Conservation (phyloP, 2,329 filamentous ascomycete species). For the Cladosporium cucumerinum region DNA sequence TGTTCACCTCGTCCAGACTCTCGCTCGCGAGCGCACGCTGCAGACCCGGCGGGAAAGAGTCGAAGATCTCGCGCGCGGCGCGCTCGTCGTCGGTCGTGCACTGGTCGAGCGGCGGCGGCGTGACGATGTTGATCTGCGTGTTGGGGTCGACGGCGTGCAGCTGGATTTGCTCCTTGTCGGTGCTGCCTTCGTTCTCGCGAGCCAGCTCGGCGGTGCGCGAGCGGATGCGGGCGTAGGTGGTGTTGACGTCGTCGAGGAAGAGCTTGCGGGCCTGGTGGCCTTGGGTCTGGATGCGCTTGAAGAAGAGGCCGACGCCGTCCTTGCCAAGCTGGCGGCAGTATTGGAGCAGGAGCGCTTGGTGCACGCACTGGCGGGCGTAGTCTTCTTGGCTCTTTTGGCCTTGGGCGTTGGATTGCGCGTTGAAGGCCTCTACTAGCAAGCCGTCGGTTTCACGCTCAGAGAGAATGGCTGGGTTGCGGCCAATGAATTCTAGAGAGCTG, state of each 20-base stretch:
- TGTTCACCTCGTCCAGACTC: conserved; percentile 83
- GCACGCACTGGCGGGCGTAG: conserved; percentile 81
- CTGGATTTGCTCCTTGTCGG: conserved; percentile 90
- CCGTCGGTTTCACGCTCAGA: conserved; percentile 86
- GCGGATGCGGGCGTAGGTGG: conserved; percentile 79
- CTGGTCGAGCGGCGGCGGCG: conserved; percentile 72
- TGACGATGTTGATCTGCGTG: conserved; percentile 86
- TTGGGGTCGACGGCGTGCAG: conserved; percentile 86
- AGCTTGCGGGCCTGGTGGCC: conserved; percentile 87
- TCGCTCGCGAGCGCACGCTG: conserved; percentile 80
- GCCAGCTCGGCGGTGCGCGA: conserved; percentile 71
- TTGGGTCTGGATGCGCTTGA: conserved; percentile 87
- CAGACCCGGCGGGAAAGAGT: conserved; percentile 77
- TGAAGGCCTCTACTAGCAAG: conserved; percentile 86
- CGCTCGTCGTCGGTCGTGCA: conserved; percentile 60
- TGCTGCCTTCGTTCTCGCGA: conserved; percentile 52
- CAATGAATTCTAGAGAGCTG: conserved; percentile 71
- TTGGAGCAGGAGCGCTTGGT: conserved; percentile 87
- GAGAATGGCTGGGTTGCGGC: conserved; percentile 72
- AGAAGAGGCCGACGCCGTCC: conserved; percentile 88
- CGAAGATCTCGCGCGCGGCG: conserved; percentile 70
- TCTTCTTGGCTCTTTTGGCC: conserved; percentile 50
- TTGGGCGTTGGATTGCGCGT: conserved; percentile 73
- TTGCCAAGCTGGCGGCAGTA: conserved; percentile 88
- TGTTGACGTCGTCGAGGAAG: conserved; percentile 88